Evolutionary conservation across 169 alveolate genomes (phyloP).

Genomic region (Plasmodium ovale): DNA sequence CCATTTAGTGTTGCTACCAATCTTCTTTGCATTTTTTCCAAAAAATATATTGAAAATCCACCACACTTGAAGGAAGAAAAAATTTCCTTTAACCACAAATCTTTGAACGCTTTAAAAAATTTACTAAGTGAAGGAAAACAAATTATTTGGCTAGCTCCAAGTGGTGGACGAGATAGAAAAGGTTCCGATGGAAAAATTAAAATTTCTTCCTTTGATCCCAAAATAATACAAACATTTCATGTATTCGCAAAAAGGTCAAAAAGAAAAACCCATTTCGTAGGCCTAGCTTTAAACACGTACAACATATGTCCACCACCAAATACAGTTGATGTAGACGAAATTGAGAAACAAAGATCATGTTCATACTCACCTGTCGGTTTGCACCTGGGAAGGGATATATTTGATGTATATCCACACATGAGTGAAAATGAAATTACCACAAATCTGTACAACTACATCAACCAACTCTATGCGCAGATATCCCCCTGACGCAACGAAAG

Average conservation of each 20-base stretch:
- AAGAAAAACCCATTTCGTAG: constrained; percentile 66
- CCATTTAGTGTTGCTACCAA: constrained; percentile 75
- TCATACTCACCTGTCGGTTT: constrained; percentile 49
- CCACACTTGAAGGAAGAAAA: constrained; percentile 75
- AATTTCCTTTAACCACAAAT: constrained; percentile 62
- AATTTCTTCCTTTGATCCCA: constrained; percentile 67
- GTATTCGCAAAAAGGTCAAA: constrained; percentile 74
- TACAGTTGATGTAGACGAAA: constrained; percentile 74
- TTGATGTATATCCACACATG: constrained; percentile 67
- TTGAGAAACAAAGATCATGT: constrained; percentile 71
- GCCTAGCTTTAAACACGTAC: constrained; percentile 72
- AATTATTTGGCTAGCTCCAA: constrained; percentile 75
- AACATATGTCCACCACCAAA: constrained; percentile 75
- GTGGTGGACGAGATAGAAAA: constrained; percentile 76
- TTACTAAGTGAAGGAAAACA: constrained; percentile 52
- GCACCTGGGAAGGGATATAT: constrained; percentile 61
- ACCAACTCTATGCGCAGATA: constrained; percentile 37
- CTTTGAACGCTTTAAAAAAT: constrained; percentile 59
- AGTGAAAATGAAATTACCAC: constrained; percentile 27
- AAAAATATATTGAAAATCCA: constrained; percentile 73
- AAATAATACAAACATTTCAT: constrained; percentile 69
- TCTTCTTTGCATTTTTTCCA: constrained; percentile 62
- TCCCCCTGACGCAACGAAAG: too few relatives aligned
- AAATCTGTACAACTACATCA: constrained; percentile 45
- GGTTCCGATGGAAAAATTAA: constrained; percentile 34